Percentiles rank a stretch among this genome's conserved stretches.
Evolutionary conservation across 2,329 filamentous ascomycete genomes (phyloP).

Genomic region (Phaeosphaeria sp.): DNA sequence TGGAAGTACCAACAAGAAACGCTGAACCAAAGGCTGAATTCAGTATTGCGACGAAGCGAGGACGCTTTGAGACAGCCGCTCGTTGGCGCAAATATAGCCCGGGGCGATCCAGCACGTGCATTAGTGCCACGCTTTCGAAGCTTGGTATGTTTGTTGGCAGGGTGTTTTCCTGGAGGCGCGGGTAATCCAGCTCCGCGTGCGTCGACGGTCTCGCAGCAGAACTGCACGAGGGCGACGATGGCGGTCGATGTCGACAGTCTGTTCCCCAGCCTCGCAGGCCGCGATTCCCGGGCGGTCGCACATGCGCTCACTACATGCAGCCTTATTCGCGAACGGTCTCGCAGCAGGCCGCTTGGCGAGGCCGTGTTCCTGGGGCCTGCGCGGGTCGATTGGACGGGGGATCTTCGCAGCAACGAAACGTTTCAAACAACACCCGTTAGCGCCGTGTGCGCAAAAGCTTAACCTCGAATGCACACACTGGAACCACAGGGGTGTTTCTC

Average conservation of each 20-base stretch:
- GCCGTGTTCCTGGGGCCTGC: neutral
- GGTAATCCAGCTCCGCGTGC: neutral
- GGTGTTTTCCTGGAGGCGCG: neutral
- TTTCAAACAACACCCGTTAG: neutral
- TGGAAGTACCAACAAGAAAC: neutral
- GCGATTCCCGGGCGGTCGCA: neutral
- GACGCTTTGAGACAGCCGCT: conserved; percentile 3
- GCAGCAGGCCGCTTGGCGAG: conserved; percentile 5
- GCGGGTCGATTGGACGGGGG: neutral
- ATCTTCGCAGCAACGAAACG: neutral
- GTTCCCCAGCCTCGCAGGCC: neutral
- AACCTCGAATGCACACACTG: neutral
- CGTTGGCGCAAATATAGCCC: conserved; percentile 30
- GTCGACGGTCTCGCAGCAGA: neutral
- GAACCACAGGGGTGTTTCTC: neutral
- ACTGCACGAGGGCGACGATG: neutral
- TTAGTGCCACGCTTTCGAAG: conserved; percentile 15
- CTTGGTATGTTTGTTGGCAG: conserved; percentile 22
- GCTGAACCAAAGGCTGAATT: neutral
- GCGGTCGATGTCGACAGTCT: conserved; percentile 1
- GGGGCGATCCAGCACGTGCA: conserved; percentile 15
- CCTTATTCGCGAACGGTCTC: conserved; percentile 14
- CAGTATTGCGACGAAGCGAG: neutral
- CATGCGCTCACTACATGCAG: neutral
- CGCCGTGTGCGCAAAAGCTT: neutral